Percentiles rank a stretch among this genome's conserved stretches.
Evolutionary conservation across 352 stramenopile species (phyloP).

Genomic region (Phytophthora europaea): DNA sequence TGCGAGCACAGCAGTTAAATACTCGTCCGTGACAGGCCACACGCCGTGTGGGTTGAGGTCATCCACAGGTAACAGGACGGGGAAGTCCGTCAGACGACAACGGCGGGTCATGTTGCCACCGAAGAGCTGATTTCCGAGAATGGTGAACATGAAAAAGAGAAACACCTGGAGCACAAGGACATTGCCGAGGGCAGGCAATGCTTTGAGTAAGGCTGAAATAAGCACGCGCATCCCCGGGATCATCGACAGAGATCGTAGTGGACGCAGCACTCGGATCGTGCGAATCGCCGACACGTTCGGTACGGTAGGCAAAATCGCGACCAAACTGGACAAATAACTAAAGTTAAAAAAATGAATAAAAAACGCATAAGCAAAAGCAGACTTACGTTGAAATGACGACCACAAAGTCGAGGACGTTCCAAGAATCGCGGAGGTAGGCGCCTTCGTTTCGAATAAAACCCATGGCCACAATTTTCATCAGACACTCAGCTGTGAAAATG

Average conservation of each 20-base stretch:
- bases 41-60: slow-evolving; percentile 24
- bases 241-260: slow-evolving; percentile 88
- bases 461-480: slow-evolving; percentile 93
- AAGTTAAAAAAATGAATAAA: not conserved
- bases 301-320: slow-evolving; percentile 60
- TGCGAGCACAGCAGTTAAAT: slow-evolving; percentile 39
- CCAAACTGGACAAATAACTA: slow-evolving; percentile 40
- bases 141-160: slow-evolving; percentile 92
- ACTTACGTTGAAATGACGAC: slow-evolving; percentile 91
- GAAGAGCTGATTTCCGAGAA: slow-evolving; percentile 91
- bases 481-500: slow-evolving; percentile 88
- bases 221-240: slow-evolving; percentile 84
- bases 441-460: slow-evolving; percentile 70
- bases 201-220: slow-evolving; percentile 85
- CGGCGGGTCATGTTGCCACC: slow-evolving; percentile 73
- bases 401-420: slow-evolving; percentile 94
- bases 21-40: slow-evolving; percentile 17
- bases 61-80: slow-evolving; percentile 60
- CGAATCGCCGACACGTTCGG: slow-evolving; percentile 84
- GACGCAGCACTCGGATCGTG: slow-evolving; percentile 89
- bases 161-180: slow-evolving; percentile 90
- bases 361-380: not conserved
- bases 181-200: slow-evolving; percentile 85
- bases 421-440: slow-evolving; percentile 86
- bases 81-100: slow-evolving; percentile 85